Conservation (phyloP, 345 rosid species). For the Syzygium oleosum region DNA sequence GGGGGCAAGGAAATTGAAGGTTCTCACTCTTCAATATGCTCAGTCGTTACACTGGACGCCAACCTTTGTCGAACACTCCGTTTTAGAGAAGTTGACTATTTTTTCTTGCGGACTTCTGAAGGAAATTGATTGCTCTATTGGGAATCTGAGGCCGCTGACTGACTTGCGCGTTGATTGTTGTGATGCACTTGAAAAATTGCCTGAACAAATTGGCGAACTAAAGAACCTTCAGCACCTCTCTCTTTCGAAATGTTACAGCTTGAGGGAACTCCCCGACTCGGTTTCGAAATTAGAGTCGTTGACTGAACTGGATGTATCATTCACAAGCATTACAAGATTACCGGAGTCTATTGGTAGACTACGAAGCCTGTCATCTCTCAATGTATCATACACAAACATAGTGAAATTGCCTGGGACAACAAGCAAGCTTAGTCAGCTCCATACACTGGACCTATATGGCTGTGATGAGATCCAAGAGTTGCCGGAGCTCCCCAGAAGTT, state of each 20-base stretch:
- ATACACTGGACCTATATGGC: background rate
- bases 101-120: fast-evolving
- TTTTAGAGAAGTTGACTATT: background rate
- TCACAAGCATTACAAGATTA: background rate
- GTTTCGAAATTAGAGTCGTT: too few species aligned
- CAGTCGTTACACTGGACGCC: background rate
- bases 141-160: background rate
- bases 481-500: background rate
- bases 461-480: background rate
- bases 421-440: background rate
- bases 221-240: background rate
- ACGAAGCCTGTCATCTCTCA: background rate
- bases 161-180: background rate
- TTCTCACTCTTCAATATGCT: background rate
- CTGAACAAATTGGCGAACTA: background rate
- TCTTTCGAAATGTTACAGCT: background rate
- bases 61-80: background rate
- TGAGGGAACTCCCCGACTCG: background rate
- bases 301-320: background rate
- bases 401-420: background rate
- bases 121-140: background rate
- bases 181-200: background rate
- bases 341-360: background rate
- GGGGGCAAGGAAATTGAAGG: background rate
- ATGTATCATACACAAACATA: background rate